Conservation (phyloP, 2,329 filamentous ascomycete genomes). For the Aphanocladium album region DNA sequence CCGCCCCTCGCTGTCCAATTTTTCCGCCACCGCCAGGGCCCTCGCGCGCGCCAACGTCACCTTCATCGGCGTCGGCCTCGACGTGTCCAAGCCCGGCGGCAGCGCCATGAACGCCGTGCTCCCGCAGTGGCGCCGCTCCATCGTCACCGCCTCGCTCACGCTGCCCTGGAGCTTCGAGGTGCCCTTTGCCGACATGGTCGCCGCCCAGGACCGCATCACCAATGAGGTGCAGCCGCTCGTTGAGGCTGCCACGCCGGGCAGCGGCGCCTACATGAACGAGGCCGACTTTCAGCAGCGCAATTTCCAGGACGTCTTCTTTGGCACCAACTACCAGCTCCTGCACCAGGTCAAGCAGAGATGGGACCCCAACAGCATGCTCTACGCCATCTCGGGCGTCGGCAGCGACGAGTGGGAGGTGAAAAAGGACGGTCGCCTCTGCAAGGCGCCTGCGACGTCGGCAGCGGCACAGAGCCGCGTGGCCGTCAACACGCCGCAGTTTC, state of each 20-base stretch:
- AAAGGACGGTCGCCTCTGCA: constrained; percentile 21
- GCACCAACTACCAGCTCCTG: constrained; percentile 38
- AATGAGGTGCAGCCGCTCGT: constrained; percentile 21
- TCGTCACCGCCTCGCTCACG: constrained; percentile 20
- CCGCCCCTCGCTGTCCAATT: constrained; percentile 15
- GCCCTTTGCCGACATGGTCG: constrained; percentile 25
- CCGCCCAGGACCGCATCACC: constrained; percentile 27
- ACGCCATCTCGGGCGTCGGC: constrained; percentile 45
- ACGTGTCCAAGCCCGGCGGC: background rate
- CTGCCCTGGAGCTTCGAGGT: constrained; percentile 25
- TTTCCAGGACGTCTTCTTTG: constrained; percentile 43
- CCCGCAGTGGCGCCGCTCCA: constrained; percentile 35
- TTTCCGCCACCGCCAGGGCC: constrained; percentile 12
- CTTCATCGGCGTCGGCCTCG: constrained; percentile 14
- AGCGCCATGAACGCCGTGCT: constrained; percentile 31
- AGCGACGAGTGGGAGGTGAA: constrained; percentile 43
- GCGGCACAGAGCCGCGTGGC: background rate
- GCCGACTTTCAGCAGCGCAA: constrained; percentile 42
- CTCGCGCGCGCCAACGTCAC: constrained; percentile 11
- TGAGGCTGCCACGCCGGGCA: constrained; percentile 26
- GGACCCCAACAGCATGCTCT: constrained; percentile 43
- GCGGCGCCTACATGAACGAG: constrained; percentile 48
- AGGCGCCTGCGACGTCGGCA: background rate
- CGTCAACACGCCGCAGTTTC: background rate
- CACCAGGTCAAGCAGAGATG: constrained; percentile 41